Base-by-base conservation (phyloP, 225 moss, liverwort and hornwort genomes). In the Sphagnum contortum region DNA sequence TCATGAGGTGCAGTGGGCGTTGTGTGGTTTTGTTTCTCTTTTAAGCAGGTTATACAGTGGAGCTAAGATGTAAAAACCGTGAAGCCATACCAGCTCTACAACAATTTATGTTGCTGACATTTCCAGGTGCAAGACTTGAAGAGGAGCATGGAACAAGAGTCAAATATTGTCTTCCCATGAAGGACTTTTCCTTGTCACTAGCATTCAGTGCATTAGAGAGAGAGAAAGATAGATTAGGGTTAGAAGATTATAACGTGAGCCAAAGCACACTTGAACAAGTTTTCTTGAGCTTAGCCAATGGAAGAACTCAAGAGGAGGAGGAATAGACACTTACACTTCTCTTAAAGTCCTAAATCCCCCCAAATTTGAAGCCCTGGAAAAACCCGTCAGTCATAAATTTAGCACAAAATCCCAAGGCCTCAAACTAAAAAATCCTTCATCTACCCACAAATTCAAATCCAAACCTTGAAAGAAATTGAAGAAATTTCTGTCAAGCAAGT, bases 251-350 rank as follows among this genome's bases (percentile, higher is more conserved):
- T 63, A 96, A 88, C 57, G 95, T 96, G 8, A 84, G 95, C 63
- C 95, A 96, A 68, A 96, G 92, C 50, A 85, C 82, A 7, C 80
- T 96, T n/a, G 95, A 96, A 66, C 92, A 96, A 78, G 88, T 96
- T 3, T 96, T 96, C 61, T 71, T 96, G 66, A 90, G 82, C 66
- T 78, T 96, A 52, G 92, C 95, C 6, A 96, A 86, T 66, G 83
- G 77, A 29, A 81, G 69, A 66, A 71, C 69, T 55, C 76, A 74
- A 14, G 83, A 82, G 48, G 50, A 57, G 49, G 8, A 59, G 52
- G 6, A 52, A 9, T 52, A 5, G 52, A 29, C 29, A 29, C 29
- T 29, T 29, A 29, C 29, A 29, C 29, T 29, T 29, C 29, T 29
- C 29, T 29, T 1, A 29, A 29, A 29, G 29, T 29, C 29, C 0